Evolutionary conservation across 73 alveolate species (phyloP).

Genomic region (Paramecium tetraurelia): DNA sequence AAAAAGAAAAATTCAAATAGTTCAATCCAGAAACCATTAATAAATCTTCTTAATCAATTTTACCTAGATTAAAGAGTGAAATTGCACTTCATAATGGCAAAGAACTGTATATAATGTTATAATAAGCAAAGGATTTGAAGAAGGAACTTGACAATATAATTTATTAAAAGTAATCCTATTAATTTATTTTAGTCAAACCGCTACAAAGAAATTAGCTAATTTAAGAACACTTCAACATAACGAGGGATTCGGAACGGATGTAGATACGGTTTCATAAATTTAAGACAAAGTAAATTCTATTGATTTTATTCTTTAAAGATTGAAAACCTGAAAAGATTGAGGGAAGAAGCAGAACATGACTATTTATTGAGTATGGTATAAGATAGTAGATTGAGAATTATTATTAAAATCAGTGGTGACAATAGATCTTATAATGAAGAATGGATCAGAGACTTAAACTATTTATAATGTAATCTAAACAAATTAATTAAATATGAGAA

Average conservation of each 20-base stretch:
- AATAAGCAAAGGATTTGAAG: slow-evolving; percentile 42
- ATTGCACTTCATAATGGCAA: slow-evolving; percentile 47
- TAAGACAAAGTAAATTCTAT: not conserved
- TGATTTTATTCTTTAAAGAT: not conserved
- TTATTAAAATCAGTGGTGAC: slow-evolving; percentile 64
- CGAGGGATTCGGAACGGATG: slow-evolving; percentile 40
- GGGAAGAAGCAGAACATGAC: slow-evolving; percentile 50
- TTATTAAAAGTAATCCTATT: not conserved
- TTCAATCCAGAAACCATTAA: slow-evolving; percentile 36
- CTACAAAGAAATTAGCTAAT: slow-evolving; percentile 18
- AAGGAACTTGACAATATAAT: slow-evolving; percentile 21
- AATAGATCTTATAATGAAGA: slow-evolving; percentile 74
- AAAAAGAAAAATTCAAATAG: slow-evolving; percentile 38
- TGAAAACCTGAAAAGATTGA: not conserved
- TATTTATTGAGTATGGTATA: slow-evolving; percentile 65
- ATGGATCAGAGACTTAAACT: slow-evolving; percentile 73
- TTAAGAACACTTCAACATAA: slow-evolving; percentile 27
- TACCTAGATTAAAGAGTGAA: slow-evolving; percentile 55
- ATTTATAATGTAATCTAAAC: slow-evolving; percentile 58
- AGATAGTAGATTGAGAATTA: slow-evolving; percentile 65
- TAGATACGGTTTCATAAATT: slow-evolving; percentile 36
- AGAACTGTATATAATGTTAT: slow-evolving; percentile 21
- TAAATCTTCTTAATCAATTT: not conserved
- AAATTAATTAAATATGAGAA: slow-evolving; percentile 66
- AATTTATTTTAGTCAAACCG: not conserved